Evolutionary conservation across 306 rosid genomes (phyloP).

Genomic region (Corylus avellana): DNA sequence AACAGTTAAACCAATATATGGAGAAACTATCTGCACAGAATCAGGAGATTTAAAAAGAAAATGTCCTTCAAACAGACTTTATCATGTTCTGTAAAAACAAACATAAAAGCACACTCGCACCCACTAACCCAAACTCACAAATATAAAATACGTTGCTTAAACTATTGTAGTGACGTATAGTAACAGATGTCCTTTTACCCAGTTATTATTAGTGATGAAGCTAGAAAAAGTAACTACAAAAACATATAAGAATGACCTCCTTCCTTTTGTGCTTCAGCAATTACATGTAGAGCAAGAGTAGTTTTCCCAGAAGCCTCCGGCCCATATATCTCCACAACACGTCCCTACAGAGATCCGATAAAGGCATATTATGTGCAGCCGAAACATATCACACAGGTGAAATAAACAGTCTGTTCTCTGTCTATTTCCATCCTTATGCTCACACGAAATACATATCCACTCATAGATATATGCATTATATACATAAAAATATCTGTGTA

Average conservation of each 20-base stretch:
- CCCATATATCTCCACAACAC: slow-evolving; percentile 90
- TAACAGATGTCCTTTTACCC: neutral
- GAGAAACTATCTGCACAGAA: neutral
- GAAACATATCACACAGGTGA: slow-evolving; percentile 5
- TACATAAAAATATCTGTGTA: too few species aligned
- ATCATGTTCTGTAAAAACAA: neutral
- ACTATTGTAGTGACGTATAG: neutral
- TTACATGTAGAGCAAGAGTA: slow-evolving; percentile 83
- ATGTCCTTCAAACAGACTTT: neutral
- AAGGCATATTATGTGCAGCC: slow-evolving; percentile 26
- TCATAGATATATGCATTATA: neutral
- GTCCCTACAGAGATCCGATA: slow-evolving; percentile 58
- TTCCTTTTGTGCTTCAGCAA: slow-evolving; percentile 91
- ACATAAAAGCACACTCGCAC: too few species aligned
- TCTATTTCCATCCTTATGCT: neutral
- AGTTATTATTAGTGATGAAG: slow-evolving; percentile 2
- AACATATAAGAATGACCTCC: slow-evolving; percentile 61
- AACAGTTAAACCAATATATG: neutral
- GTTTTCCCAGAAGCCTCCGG: slow-evolving; percentile 98
- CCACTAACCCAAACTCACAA: too few species aligned
- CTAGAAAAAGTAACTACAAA: neutral
- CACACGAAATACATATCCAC: neutral
- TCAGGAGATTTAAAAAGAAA: neutral
- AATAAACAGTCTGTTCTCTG: neutral
- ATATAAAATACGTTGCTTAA: too few species aligned